A percentile compares a stretch with the other conserved stretches of the same genome.
phyloP scores from a whole-genome alignment of 2,329 filamentous ascomycete species.

The Metarhizium sp. region DNA sequence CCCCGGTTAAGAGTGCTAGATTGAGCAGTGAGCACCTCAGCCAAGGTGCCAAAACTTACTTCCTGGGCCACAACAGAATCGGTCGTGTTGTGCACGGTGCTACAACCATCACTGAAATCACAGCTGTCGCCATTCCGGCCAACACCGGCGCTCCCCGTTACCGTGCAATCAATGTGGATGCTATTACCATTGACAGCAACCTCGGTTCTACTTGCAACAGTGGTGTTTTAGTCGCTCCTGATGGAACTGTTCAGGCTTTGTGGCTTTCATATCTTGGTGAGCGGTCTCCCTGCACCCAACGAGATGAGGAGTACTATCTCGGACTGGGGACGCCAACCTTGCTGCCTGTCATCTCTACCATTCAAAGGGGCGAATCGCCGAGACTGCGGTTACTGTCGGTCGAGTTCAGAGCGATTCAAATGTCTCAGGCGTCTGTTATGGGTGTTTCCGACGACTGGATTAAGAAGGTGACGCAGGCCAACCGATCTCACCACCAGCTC shows the following conservation, averaged over 20 bases:
- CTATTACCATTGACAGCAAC: slow-evolving; percentile 92
- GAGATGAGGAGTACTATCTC: slow-evolving; percentile 94
- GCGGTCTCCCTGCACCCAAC: slow-evolving; percentile 64
- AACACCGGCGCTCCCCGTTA: slow-evolving; percentile 89
- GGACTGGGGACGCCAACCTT: slow-evolving; percentile 83
- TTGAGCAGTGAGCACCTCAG: slow-evolving; percentile 75
- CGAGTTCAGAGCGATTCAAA: slow-evolving; percentile 89
- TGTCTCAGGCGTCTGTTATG: slow-evolving; percentile 96
- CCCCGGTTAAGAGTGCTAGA: slow-evolving; percentile 81
- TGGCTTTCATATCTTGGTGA: slow-evolving; percentile 98
- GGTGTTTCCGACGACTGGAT: slow-evolving; percentile 96
- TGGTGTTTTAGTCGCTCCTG: slow-evolving; percentile 80
- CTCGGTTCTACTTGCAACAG: slow-evolving; percentile 87
- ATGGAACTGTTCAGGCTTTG: slow-evolving; percentile 86
- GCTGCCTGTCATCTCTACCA: slow-evolving; percentile 77
- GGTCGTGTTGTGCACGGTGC: slow-evolving; percentile 87
- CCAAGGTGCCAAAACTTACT: slow-evolving; percentile 89
- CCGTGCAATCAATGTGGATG: slow-evolving; percentile 89
- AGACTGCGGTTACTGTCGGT: slow-evolving; percentile 85
- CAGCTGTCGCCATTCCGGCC: slow-evolving; percentile 89
- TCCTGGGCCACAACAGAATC: slow-evolving; percentile 97
- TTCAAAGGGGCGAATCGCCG: slow-evolving; percentile 70
- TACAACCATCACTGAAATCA: slow-evolving; percentile 93
- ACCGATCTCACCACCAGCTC: slow-evolving; percentile 86
- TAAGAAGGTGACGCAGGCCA: slow-evolving; percentile 75